Percentiles rank a stretch among this genome's conserved stretches.
Evolutionary conservation across 192 early-diverging fungal genomes (phyloP).

Genomic region (Rhizoclosmatium sp.): DNA sequence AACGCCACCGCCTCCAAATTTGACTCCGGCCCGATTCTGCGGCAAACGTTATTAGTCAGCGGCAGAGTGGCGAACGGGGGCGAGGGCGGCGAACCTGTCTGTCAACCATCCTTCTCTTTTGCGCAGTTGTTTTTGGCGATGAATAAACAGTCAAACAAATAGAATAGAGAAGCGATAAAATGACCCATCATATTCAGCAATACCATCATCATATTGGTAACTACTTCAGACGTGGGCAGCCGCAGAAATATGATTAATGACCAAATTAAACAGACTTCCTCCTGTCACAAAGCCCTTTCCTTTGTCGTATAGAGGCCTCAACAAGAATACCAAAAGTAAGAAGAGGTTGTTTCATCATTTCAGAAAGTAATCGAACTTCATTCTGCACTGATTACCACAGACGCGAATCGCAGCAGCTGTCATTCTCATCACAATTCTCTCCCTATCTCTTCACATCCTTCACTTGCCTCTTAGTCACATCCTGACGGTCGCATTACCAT

Average conservation of each 20-base stretch:
- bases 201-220: neutral
- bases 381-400: neutral
- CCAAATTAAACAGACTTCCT: constrained; percentile 5
- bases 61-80: neutral
- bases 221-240: too few relatives aligned
- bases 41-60: neutral
- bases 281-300: constrained; percentile 10
- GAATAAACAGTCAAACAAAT: constrained; percentile 4
- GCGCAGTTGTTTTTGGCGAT: neutral
- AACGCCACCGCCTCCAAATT: constrained; percentile 87
- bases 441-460: constrained; percentile 17
- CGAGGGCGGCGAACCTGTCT: neutral
- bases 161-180: neutral
- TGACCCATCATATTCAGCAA: neutral
- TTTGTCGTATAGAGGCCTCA: constrained; percentile 9
- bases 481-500: constrained; percentile 1
- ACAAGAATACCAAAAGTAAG: constrained; percentile 8
- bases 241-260: neutral
- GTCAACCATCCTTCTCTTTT: constrained; percentile 27
- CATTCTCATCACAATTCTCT: neutral
- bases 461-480: constrained; percentile 7
- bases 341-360: neutral
- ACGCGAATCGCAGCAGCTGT: constrained; percentile 14
- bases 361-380: neutral
- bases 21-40: constrained; percentile 90